These are phyloP conservation scores for Ceratocystis ficicola DNA, from an alignment of 2,329 filamentous ascomycete genomes.

Conservation along the genomic window DNA sequence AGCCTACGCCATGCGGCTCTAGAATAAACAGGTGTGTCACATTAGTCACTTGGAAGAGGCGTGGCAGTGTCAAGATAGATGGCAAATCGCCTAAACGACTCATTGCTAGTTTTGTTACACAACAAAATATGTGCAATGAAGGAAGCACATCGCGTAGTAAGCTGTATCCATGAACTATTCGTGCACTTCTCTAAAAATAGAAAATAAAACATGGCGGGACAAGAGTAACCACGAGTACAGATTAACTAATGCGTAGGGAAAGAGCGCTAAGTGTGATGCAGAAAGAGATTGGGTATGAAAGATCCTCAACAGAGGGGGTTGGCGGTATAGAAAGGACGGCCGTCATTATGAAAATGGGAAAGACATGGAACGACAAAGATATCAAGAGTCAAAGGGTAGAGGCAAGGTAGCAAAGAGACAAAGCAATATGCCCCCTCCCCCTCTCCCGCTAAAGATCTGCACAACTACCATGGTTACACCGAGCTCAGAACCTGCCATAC, in stretches of 20 bases:
- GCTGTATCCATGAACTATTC: background rate
- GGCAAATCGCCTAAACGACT: no score
- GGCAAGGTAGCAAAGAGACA: background rate
- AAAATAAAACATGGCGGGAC: background rate
- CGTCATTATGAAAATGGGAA: background rate
- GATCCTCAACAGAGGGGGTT: background rate
- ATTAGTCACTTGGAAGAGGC: no score
- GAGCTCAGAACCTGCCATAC: conserved; percentile 18
- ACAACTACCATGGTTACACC: background rate
- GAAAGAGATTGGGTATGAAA: background rate
- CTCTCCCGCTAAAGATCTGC: background rate
- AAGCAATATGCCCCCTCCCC: background rate
- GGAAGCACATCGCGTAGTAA: background rate
- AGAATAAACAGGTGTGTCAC: no score
- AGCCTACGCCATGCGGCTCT: no score
- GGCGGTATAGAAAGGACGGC: background rate
- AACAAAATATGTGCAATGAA: background rate
- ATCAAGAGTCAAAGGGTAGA: background rate
- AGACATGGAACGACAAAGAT: background rate
- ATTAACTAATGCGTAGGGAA: background rate
- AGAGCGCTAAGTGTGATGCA: background rate
- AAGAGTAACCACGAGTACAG: background rate
- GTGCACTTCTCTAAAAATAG: background rate
- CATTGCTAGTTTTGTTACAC: background rate
- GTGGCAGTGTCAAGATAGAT: no score